These are phyloP conservation scores for Chaetomiaceae sp. DNA, from an alignment of 2,329 filamentous ascomycete genomes.

Conservation along the genomic window DNA sequence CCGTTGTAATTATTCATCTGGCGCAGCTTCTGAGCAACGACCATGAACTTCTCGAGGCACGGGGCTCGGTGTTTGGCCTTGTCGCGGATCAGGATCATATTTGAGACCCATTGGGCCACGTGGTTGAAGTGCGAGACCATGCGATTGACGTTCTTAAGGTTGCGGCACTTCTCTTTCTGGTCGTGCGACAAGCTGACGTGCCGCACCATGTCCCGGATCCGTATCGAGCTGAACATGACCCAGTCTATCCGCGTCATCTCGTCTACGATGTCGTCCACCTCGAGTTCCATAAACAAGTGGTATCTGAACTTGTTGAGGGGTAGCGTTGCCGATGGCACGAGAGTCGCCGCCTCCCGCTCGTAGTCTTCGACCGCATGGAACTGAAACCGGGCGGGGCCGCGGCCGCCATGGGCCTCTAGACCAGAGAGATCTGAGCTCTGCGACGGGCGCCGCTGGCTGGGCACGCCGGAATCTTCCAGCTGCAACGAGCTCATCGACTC, in stretches of 20 bases:
- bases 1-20: slow-evolving; percentile 97
- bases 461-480: slow-evolving; percentile 42
- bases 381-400: slow-evolving; percentile 44
- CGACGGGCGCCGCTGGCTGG: slow-evolving; percentile 40
- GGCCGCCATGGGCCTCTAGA: slow-evolving; percentile 36
- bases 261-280: slow-evolving; percentile 79
- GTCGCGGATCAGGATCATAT: slow-evolving; percentile 81
- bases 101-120: slow-evolving; percentile 74
- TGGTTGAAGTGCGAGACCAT: slow-evolving; percentile 95
- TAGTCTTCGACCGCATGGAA: slow-evolving; percentile 72
- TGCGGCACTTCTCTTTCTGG: slow-evolving; percentile 70
- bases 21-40: slow-evolving; percentile 77
- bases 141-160: slow-evolving; percentile 80
- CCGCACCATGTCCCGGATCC: slow-evolving; percentile 85
- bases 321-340: slow-evolving; percentile 66
- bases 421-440: slow-evolving; percentile 43
- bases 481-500: slow-evolving; percentile 46
- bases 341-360: slow-evolving; percentile 67
- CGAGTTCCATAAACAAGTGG: slow-evolving; percentile 81
- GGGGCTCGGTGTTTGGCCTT: slow-evolving; percentile 92
- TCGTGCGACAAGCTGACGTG: slow-evolving; percentile 74
- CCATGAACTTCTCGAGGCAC: slow-evolving; percentile 95
- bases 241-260: slow-evolving; percentile 96
- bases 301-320: slow-evolving; percentile 81
- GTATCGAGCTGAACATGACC: slow-evolving; percentile 95